Percentiles rank a stretch among this genome's conserved stretches.
Conservation (phyloP, 768 basidiomycete genomes). For the Pleurotus salmoneostramineus region DNA sequence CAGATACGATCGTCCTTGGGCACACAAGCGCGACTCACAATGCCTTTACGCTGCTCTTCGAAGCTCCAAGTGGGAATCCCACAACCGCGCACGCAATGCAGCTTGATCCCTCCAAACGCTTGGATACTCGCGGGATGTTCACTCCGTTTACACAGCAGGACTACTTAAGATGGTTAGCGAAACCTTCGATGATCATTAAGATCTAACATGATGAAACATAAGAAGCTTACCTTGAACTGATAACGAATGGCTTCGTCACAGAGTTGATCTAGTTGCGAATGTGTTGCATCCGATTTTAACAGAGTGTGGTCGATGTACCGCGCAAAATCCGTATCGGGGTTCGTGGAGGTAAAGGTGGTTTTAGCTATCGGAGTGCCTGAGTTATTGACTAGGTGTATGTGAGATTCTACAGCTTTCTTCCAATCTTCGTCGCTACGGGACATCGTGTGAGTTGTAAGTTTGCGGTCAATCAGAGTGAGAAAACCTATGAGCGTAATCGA, state of each 20-base stretch:
- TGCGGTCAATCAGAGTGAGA: neutral
- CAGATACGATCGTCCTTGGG: neutral
- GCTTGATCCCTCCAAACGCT: constrained; percentile 30
- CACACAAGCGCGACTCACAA: constrained; percentile 27
- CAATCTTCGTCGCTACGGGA: constrained; percentile 19
- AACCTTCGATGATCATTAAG: neutral
- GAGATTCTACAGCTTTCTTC: constrained; percentile 22
- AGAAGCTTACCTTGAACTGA: constrained; percentile 40
- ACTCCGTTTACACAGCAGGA: constrained; percentile 50
- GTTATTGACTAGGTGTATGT: constrained; percentile 20
- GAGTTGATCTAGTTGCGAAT: constrained; percentile 38
- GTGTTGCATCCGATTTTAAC: constrained; percentile 45
- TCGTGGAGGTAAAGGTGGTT: constrained; percentile 19
- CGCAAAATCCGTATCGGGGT: constrained; percentile 26
- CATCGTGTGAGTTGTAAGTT: neutral
- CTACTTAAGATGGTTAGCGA: constrained; percentile 19
- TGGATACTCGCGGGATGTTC: constrained; percentile 36
- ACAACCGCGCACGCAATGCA: constrained; percentile 43
- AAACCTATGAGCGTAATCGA: neutral
- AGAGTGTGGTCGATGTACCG: constrained; percentile 45
- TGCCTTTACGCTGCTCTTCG: constrained; percentile 36
- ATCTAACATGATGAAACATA: neutral
- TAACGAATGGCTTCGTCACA: constrained; percentile 45
- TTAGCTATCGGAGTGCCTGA: constrained; percentile 14
- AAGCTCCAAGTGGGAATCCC: constrained; percentile 49